Percentiles rank a stretch among this genome's conserved stretches.
These are phyloP conservation scores for Fusarium dimerum DNA, from an alignment of 2,329 filamentous ascomycete species.

Conservation along the genomic window DNA sequence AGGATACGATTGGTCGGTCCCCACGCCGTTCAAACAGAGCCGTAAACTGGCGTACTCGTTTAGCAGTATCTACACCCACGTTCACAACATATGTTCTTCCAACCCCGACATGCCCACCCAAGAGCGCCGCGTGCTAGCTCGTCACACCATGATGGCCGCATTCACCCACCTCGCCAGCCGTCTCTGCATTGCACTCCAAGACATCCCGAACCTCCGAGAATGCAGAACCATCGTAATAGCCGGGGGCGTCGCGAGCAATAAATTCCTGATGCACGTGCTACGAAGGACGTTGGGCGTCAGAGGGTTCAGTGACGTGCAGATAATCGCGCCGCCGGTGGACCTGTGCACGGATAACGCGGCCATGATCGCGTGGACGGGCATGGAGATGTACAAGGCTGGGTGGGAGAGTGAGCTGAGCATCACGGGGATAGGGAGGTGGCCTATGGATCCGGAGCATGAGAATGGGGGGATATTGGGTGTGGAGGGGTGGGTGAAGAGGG, in stretches of 20 bases:
- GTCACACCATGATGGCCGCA: constrained; percentile 72
- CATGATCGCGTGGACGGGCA: constrained; percentile 94
- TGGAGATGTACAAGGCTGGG: constrained; percentile 87
- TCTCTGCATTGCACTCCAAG: constrained; percentile 65
- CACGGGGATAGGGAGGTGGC: constrained; percentile 68
- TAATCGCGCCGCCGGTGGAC: constrained; percentile 73
- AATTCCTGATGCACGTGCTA: constrained; percentile 71
- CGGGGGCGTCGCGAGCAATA: constrained; percentile 88
- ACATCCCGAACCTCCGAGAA: constrained; percentile 29
- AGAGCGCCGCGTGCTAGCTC: constrained; percentile 70
- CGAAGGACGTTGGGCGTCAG: constrained; percentile 60
- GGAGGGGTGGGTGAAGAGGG: constrained; percentile 44
- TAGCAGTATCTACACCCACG: constrained; percentile 62
- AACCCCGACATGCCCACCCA: constrained; percentile 46
- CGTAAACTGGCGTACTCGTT: constrained; percentile 71
- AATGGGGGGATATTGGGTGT: constrained; percentile 68
- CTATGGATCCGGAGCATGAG: constrained; percentile 64
- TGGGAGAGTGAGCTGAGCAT: constrained; percentile 65
- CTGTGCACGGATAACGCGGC: constrained; percentile 95
- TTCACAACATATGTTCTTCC: constrained; percentile 43
- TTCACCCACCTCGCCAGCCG: constrained; percentile 87
- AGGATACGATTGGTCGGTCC: constrained; percentile 62
- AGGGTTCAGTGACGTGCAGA: constrained; percentile 59
- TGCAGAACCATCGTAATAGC: constrained; percentile 74
- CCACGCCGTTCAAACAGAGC: constrained; percentile 63